A percentile compares a stretch with the other conserved stretches of the same genome.
These are phyloP conservation scores for Colletotrichum sp. DNA, from an alignment of 2,329 filamentous ascomycete species.

Conservation along the genomic window DNA sequence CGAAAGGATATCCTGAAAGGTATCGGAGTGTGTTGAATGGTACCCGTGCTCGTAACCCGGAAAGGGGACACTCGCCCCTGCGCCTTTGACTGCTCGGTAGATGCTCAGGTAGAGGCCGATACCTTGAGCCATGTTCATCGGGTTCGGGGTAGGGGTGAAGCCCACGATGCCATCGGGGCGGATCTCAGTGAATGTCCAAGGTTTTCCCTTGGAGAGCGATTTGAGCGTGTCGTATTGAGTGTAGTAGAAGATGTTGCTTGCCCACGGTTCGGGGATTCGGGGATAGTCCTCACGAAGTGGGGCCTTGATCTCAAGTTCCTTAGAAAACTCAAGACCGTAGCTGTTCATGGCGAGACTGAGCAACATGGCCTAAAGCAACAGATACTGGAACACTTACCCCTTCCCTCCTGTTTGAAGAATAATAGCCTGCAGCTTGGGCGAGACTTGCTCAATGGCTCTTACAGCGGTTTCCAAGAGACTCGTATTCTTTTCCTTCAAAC, in stretches of 20 bases:
- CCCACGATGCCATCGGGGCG: constrained; percentile 25
- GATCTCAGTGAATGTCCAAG: constrained; percentile 23
- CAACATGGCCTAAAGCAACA: neutral
- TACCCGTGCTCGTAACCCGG: constrained; percentile 15
- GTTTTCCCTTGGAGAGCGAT: constrained; percentile 8
- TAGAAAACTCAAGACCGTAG: constrained; percentile 18
- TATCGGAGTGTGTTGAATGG: constrained; percentile 20
- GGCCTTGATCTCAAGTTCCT: neutral
- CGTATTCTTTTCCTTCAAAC: neutral
- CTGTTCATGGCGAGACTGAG: neutral
- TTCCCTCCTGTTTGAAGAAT: constrained; percentile 24
- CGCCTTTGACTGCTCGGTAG: constrained; percentile 15
- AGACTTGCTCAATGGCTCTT: neutral
- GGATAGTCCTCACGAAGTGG: constrained; percentile 11
- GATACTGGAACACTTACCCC: neutral
- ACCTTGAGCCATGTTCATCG: constrained; percentile 23
- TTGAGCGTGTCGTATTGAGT: constrained; percentile 18
- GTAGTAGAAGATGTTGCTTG: constrained; percentile 22
- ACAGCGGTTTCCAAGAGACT: neutral
- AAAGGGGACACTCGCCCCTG: constrained; percentile 16
- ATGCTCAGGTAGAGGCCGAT: constrained; percentile 21
- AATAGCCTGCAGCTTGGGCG: neutral
- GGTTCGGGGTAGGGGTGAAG: constrained; percentile 15
- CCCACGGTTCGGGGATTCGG: constrained; percentile 22
- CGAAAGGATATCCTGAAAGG: constrained; percentile 23